Base-by-base conservation (phyloP, 148 eudicot species). In the Heliosperma pusillum region DNA sequence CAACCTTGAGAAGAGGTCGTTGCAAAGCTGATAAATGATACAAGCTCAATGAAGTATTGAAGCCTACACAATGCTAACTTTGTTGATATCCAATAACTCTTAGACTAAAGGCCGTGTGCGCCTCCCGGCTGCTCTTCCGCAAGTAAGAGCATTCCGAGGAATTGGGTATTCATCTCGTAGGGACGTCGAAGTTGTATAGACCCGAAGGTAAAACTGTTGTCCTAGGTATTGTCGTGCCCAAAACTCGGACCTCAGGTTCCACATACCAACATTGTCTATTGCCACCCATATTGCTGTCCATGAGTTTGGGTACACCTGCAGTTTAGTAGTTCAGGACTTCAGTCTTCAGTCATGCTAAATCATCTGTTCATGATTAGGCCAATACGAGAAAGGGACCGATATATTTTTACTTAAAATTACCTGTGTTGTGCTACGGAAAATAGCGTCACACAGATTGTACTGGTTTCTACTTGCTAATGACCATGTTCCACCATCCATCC, bases 401-500 rank as follows among this genome's bases (percentile, higher is more conserved):
- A 1, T 25, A 22, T 75, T 8, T 25, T 53, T 4, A 33, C 21
- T n/a, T 36, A 70, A 75, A 13, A 4, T 65, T 65, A 94, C 98
- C 93, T 95, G 97, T 78, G 82, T 78, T 17, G 98, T 94, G 81
- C 85, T 83, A 3, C 98, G 89, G 59, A 89, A 79, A 55, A 90
- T 70, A 58, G 93, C 98, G 80, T 95, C 98, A 4, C 92, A 86
- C 42, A 95, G 97, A 86, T 95, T 95, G 85, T 95, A 95, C 68
- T 79, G 79, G 63, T 75, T 82, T 78, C 98, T 82, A 73, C 92
- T 95, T 40, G 86, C 86, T 13, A 77, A 6, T 44, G 85, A 86
- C 98, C 98, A 95, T 20, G 79, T 79, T 44, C 93, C 93, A 73
- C 98, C 98, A 72, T 95, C 98, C 97, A 95, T 92, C 80, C 98